Evolutionary conservation across 2,329 filamentous ascomycete genomes (phyloP), one percentile per base, ranked within the genome.

Genomic region (Colletotrichum costaricense): DNA sequence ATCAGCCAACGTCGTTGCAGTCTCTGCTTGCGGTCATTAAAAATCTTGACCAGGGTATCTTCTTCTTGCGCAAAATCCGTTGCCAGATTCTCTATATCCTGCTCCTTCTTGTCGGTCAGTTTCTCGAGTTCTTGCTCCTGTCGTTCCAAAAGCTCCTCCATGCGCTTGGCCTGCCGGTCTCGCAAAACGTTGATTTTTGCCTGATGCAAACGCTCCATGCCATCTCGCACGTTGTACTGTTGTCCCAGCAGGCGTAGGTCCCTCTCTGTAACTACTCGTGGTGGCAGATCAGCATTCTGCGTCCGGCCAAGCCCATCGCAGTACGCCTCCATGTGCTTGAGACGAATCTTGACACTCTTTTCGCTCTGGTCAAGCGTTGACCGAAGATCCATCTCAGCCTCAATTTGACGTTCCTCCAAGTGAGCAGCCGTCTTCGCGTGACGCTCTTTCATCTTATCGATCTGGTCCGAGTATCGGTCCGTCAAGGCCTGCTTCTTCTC

Each of bases 241-340:
- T 91, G 88, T 11, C 87, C 87, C 4, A 92, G 83, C 77, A 91
- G 88, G 42, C 88, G 86, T 24, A 90, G 81, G 75, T 92, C 88
- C 58, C 87, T 85, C 77, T 91, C 88, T 2, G 90, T 92, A 19
- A 92, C 89, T 1, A 87, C 81, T 8, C 90, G 83, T 1, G 83
- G 81, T 4, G 88, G 88, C 79, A 88, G 84, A 4, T 79, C 76
- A 2, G 79, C 76, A 42, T 77, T 81, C 2, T 81, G 80, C 28
- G 79, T 83, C 38, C 84, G 83, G 4, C 87, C 88, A 1, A 89
- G 80, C 4, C 86, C 86, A 72, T 90, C 86, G 76, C 90, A 92
- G 78, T 92, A 92, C 6, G 89, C 90, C 76, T 92, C 90, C 90
- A 92, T 92, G 75, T 92, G 88, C 77, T 87, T 88, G n/a, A 92